These are phyloP conservation scores for Synchytrium microbalum DNA, from an alignment of 371 early-diverging fungal species.

Conservation along the genomic window DNA sequence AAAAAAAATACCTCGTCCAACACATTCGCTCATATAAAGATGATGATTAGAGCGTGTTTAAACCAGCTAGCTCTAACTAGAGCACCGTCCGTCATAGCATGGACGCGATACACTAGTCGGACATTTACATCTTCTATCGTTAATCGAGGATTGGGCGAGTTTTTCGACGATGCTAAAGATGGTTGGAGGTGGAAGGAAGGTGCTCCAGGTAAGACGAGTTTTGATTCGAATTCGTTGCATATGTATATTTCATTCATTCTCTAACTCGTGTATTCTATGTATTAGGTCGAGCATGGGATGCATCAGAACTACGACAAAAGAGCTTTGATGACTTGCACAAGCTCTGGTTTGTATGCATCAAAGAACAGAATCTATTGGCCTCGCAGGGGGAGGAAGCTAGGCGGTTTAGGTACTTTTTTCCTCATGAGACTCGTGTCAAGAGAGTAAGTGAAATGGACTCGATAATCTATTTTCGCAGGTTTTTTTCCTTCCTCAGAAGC, in stretches of 20 bases:
- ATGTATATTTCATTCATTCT: background rate
- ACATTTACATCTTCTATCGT: slow-evolving; percentile 28
- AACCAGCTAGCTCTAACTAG: too few species aligned
- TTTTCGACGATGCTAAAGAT: slow-evolving; percentile 63
- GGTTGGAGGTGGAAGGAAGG: slow-evolving; percentile 38
- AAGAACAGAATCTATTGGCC: slow-evolving; percentile 87
- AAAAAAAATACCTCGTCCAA: too few species aligned
- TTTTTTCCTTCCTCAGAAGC: too few species aligned
- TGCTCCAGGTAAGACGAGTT: slow-evolving; percentile 7
- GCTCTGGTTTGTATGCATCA: slow-evolving; percentile 87
- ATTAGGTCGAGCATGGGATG: slow-evolving; percentile 84
- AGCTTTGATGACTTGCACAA: slow-evolving; percentile 95
- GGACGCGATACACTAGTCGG: background rate
- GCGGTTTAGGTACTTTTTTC: slow-evolving; percentile 63
- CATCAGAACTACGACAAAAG: slow-evolving; percentile 82
- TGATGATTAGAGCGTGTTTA: too few species aligned
- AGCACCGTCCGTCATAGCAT: too few species aligned
- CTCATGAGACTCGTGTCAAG: slow-evolving; percentile 61
- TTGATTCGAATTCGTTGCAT: background rate
- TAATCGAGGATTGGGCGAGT: slow-evolving; percentile 72
- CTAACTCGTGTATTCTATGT: slow-evolving; percentile 1
- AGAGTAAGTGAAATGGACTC: slow-evolving; percentile 50
- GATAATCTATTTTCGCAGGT: background rate
- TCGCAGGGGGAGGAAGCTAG: slow-evolving; percentile 79
- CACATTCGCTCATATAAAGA: too few species aligned